Base-by-base conservation (phyloP, 805 yeast species). In the Candida fluviatilis region DNA sequence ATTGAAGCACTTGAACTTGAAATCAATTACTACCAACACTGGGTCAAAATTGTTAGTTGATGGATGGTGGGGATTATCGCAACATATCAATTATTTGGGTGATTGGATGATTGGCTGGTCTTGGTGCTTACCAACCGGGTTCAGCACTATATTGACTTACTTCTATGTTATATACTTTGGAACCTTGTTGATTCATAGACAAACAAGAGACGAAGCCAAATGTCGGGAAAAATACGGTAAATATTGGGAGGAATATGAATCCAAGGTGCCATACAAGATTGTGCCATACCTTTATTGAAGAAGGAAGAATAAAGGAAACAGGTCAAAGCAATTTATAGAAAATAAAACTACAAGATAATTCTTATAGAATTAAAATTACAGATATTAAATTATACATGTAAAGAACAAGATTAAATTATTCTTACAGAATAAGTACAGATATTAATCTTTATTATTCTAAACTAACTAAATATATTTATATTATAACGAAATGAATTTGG, bases 31-130 rank as follows among this genome's bases (percentile, higher is more conserved):
- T 46, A 83, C 97, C 0, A 67, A 73, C 21, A 77, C 84, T 12
- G 95, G 95, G 1, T 82, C 95, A 18, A 84, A 78, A 54, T 72
- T 93, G 46, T 65, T 93, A 32, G 76, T 80, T 38, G 93, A 88
- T 52, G 96, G 98, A 2, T 93, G 98, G 99, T 93, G 99, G 99
- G 84, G 84, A 2, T 59, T 71, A 14, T 80, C 95, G 5, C 95
- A 95, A 49, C 99, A 93, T 59, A 88, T 87, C 55, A 93, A 93
- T 57, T 93, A 93, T 62, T 74, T 90, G 41, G 99, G 99, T 31
- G 99, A 93, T 65, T 88, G 96, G 90, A 57, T 93, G 30, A 81
- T 89, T 54, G 87, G 96, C 0, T 71, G 85, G 68, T 79, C 95
- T 32, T 91, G 96, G 95, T 88, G 96, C 60, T 68, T 93, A 46